Conservation (phyloP, 2,329 filamentous ascomycete genomes). For the Fusarium tjaetaba region DNA sequence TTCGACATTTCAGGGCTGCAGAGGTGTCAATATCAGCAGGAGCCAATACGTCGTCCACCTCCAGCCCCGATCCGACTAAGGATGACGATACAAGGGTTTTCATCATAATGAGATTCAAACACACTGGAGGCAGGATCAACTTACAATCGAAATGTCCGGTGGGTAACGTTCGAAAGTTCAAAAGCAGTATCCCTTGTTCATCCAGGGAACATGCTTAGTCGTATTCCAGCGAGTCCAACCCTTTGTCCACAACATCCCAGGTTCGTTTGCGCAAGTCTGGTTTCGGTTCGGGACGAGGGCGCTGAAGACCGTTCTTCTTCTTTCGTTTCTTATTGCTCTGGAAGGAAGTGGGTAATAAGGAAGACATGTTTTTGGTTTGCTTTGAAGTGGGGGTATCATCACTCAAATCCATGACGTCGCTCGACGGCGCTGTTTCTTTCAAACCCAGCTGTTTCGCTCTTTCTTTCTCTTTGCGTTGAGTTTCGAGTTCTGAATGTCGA, state of each 20-base stretch:
- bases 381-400: constrained; percentile 8
- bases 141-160: constrained; percentile 11
- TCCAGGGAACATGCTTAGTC: constrained; percentile 49
- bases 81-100: constrained; percentile 91
- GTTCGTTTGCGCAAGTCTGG: constrained; percentile 73
- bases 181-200: not conserved
- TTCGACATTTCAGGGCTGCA: constrained; percentile 57
- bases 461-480: constrained; percentile 69
- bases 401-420: constrained; percentile 26
- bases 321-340: constrained; percentile 42
- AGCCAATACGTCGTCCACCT: constrained; percentile 48
- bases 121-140: constrained; percentile 1
- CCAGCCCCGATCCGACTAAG: constrained; percentile 78
- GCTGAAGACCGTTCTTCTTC: constrained; percentile 53
- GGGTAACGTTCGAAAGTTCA: not conserved
- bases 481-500: constrained; percentile 85
- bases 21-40: constrained; percentile 46
- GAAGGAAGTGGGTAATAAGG: constrained; percentile 19
- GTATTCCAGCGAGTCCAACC: constrained; percentile 69
- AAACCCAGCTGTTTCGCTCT: constrained; percentile 46
- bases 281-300: constrained; percentile 59
- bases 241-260: constrained; percentile 72
- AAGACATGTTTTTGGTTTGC: constrained; percentile 10
- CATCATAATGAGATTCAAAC: constrained; percentile 70
- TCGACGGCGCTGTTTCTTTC: constrained; percentile 12